Evolutionary conservation across 257 asterid species (phyloP), one percentile per base, ranked within the genome.

Genomic region (Nicotiana tabacum): DNA sequence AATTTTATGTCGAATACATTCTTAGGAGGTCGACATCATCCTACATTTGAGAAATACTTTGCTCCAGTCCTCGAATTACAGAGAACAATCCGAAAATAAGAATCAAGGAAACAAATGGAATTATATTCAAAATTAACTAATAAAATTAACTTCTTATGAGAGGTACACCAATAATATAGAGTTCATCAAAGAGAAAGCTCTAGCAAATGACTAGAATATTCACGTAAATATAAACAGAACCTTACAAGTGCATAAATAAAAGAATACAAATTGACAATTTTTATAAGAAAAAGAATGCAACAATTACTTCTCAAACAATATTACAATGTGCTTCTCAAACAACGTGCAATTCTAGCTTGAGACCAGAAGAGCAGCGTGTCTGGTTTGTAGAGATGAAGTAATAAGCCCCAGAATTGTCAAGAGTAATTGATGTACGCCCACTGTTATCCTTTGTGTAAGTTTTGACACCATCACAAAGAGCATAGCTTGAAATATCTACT

Each of bases 401-500:
- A 11, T 70, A 70, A n/a, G 78, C 5, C 6, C 78, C 58, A 70
- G 78, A 70, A 2, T 70, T 70, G 3, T 43, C 58, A 11, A 70
- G 78, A 43, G 78, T 70, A 39, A 70, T 43, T 70, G 78, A 70
- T n/a, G 78, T 70, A 2, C 27, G 11, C 6, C 78, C 78, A 70
- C 58, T 70, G 4, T 69, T 39, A 69, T 69, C 78, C 57, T 70
- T 70, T 32, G 46, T 39, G 58, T n/a, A 70, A 4, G 58, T 70
- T 70, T 43, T 70, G 58, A 43, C 1, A 70, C 58, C 21, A 3
- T 70, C 78, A 43, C 78, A 70, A 43, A 70, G 78, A 39, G 78
- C 78, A 39, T 70, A 70, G 78, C 78, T 70, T 70, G 78, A 43
- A 70, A 70, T 70, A 70, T 70, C 78, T 11, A 70, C 78, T 70